Percentiles rank a stretch among this genome's conserved stretches.
Conservation (phyloP, 495 filamentous ascomycete genomes). For the Tuber borchii region DNA sequence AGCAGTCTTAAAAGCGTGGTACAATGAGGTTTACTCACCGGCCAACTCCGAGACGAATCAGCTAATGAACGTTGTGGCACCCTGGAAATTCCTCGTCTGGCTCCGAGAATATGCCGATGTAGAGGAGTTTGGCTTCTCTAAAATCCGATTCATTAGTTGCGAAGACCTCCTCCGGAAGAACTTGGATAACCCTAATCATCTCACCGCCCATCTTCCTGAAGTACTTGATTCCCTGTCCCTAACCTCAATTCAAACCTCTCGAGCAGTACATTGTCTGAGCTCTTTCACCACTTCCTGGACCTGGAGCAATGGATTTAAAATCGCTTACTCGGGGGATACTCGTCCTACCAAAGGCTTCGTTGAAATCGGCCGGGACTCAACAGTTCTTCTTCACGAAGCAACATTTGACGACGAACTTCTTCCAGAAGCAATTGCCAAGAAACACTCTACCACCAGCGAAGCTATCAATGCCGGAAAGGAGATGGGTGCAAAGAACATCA, state of each 20-base stretch:
- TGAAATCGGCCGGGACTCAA: conserved; percentile 62
- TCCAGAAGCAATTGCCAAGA: conserved; percentile 77
- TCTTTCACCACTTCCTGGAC: conserved; percentile 69
- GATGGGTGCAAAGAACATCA: conserved; percentile 68
- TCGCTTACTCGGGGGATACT: conserved; percentile 90
- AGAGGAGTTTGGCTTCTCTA: conserved; percentile 67
- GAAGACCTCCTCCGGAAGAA: conserved; percentile 11
- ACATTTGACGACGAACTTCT: conserved; percentile 82
- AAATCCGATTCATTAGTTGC: conserved; percentile 40
- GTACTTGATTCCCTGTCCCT: conserved; percentile 44
- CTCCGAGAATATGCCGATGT: conserved; percentile 68
- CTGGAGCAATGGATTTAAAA: conserved; percentile 72
- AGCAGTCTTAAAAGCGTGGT: conserved; percentile 72
- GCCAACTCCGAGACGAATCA: not conserved
- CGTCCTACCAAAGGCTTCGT: conserved; percentile 66
- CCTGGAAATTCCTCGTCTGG: conserved; percentile 54
- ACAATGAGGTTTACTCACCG: conserved; percentile 48
- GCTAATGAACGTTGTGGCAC: conserved; percentile 33
- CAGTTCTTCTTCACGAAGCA: conserved; percentile 86
- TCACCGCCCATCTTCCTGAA: not conserved
- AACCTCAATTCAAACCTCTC: conserved; percentile 51
- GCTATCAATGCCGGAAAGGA: conserved; percentile 66
- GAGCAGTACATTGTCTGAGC: conserved; percentile 71
- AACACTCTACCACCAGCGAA: conserved; percentile 77
- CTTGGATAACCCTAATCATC: not conserved